A percentile compares a stretch with the other conserved stretches of the same genome.
These are phyloP conservation scores for Chaetoscypha palmicola DNA, from an alignment of 2,329 filamentous ascomycete genomes.

Conservation along the genomic window DNA sequence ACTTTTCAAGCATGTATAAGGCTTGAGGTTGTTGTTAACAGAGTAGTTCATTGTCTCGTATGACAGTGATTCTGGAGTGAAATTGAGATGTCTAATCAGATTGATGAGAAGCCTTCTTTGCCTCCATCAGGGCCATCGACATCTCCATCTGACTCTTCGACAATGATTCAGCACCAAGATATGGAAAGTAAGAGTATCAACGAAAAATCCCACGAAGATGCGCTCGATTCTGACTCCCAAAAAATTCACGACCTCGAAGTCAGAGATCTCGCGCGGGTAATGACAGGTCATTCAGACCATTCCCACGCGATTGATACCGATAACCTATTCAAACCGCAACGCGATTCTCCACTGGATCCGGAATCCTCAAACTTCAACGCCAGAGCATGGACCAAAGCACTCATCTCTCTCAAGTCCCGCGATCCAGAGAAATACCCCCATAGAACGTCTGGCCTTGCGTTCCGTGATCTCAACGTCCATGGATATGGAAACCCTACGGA, in stretches of 20 bases:
- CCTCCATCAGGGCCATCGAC: too few species aligned
- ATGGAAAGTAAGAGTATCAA: too few species aligned
- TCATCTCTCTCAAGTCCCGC: background rate
- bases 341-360: background rate
- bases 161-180: too few species aligned
- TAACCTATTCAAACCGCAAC: background rate
- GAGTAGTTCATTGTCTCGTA: too few species aligned
- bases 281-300: background rate
- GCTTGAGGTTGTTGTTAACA: too few species aligned
- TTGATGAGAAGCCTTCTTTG: too few species aligned
- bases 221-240: background rate
- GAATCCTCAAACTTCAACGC: background rate
- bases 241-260: slow-evolving; percentile 1
- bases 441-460: slow-evolving; percentile 57
- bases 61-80: too few species aligned
- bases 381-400: slow-evolving; percentile 1
- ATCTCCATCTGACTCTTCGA: too few species aligned
- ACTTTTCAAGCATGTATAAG: too few species aligned
- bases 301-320: background rate
- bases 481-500: slow-evolving; percentile 62
- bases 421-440: background rate
- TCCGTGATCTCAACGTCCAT: slow-evolving; percentile 61
- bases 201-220: too few species aligned
- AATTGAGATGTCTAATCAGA: too few species aligned
- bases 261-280: background rate